These are phyloP conservation scores for Ceratobasidium sp. DNA, from an alignment of 1,284 basidiomycete species.

Conservation along the genomic window DNA sequence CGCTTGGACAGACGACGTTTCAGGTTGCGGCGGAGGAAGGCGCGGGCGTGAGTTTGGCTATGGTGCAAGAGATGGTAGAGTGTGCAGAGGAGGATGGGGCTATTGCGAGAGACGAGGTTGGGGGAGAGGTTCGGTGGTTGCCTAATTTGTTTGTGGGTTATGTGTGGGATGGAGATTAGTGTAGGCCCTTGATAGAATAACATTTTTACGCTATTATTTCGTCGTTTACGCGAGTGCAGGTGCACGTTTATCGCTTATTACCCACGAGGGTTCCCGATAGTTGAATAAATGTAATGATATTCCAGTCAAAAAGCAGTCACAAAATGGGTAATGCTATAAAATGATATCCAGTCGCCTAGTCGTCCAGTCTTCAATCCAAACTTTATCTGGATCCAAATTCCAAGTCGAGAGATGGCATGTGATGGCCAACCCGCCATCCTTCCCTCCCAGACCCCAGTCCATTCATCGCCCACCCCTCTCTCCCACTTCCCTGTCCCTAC, in stretches of 20 bases:
- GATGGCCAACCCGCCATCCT: too few species aligned
- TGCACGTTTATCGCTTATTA: too few species aligned
- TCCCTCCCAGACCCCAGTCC: too few species aligned
- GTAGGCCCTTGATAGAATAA: not conserved
- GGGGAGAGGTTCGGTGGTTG: conserved; percentile 72
- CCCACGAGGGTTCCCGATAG: too few species aligned
- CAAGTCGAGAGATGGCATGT: too few species aligned
- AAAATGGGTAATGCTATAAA: not conserved
- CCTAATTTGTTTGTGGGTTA: conserved; percentile 76
- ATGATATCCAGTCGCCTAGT: conserved; percentile 5
- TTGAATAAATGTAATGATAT: not conserved
- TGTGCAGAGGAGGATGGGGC: conserved; percentile 75
- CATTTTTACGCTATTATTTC: too few species aligned
- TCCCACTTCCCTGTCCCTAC: too few species aligned
- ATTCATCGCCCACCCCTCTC: too few species aligned
- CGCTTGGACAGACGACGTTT: conserved; percentile 60
- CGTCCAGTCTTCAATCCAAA: too few species aligned
- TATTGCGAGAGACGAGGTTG: conserved; percentile 76
- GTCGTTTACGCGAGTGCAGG: too few species aligned
- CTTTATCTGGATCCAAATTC: not conserved
- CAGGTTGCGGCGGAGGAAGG: conserved; percentile 61
- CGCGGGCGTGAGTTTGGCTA: conserved; percentile 71
- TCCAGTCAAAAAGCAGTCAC: not conserved
- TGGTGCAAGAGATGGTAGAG: conserved; percentile 80
- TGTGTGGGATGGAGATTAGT: conserved; percentile 71